Percentiles rank a stretch among this genome's conserved stretches.
phyloP scores from a whole-genome alignment of 148 eudicot genomes.

The Nepenthes gracilis region DNA sequence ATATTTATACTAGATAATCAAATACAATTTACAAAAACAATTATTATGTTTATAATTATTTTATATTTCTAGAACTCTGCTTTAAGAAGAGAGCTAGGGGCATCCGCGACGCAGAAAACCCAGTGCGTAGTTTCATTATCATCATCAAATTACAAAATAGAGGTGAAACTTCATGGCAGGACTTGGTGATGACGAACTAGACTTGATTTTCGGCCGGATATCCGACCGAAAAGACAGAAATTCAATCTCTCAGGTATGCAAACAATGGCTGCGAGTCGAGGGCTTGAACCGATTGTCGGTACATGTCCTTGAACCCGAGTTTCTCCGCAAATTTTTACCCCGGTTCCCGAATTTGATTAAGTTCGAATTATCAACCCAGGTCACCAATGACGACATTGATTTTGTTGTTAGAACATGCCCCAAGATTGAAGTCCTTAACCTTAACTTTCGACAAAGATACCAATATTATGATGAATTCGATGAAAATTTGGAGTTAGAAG shows the following conservation, averaged over 20 bases:
- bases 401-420: constrained; percentile 12
- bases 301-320: constrained; percentile 8
- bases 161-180: constrained; percentile 2
- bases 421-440: constrained; percentile 10
- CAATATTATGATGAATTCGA: neutral
- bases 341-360: constrained; percentile 13
- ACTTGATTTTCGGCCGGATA: constrained; percentile 8
- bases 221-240: constrained; percentile 3
- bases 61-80: no score
- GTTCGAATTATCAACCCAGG: constrained; percentile 5
- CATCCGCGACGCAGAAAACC: no score
- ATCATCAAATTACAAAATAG: no score
- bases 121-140: no score
- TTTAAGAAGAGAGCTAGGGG: no score
- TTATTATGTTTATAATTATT: no score
- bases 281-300: constrained; percentile 10
- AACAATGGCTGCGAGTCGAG: constrained; percentile 17
- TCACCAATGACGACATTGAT: constrained; percentile 2
- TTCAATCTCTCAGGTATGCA: constrained; percentile 20
- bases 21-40: no score
- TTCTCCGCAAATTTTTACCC: constrained; percentile 8
- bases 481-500: neutral
- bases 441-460: constrained; percentile 1
- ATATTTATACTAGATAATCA: no score
- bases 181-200: constrained; percentile 13